Evolutionary conservation across 2,329 filamentous ascomycete species (phyloP), one percentile per base, ranked within the genome.

Genomic region (Aspergillus quadrilineatus): DNA sequence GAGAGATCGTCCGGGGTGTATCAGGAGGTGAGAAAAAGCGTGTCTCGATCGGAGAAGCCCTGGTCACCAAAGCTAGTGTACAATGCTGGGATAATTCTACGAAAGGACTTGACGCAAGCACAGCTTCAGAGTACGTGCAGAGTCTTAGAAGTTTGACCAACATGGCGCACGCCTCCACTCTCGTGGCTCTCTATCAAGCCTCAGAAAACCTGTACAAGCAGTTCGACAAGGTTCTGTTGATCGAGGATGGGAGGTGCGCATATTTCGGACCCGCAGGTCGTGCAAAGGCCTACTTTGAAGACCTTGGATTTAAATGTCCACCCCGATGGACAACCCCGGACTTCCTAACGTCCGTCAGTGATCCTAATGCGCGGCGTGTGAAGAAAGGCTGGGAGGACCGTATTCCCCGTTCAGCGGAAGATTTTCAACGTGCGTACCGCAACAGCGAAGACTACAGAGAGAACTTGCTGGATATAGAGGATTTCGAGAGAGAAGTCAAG

Each of bases 71-170:
- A n/a, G 82, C 84, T 1, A 85, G 81, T 42, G 77, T 84, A 1
- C 86, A 89, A 69, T 88, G 86, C 58, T 94, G 90, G 89, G 90
- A 89, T 58, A 90, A 90, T 62, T 86, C 82, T 26, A 92, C 89
- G 0, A 80, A 83, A 50, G 89, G 89, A 9, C 78, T 93, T 0
- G 89, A 92, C 69, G 85, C 86, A 0, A 85, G 85, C 6, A 91
- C 87, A 0, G 89, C 89, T 0, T 73, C 90, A 39, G 87, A 90
- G 64, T 92, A 91, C 59, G 86, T 89, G 4, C 81, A 87, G 62
- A 83, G 85, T 12, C 74, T 92, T 29, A 79, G 88, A 14, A 79
- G 85, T 15, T 77, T 86, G 0, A 86, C 87, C 0, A 85, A 90
- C 60, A 80, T 90, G 62, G 80, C 82, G 1, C 76, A 82, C 12